These are phyloP conservation scores for Oropetium thomaeum DNA, from an alignment of 176 grass and related monocot genomes.

Conservation along the genomic window DNA sequence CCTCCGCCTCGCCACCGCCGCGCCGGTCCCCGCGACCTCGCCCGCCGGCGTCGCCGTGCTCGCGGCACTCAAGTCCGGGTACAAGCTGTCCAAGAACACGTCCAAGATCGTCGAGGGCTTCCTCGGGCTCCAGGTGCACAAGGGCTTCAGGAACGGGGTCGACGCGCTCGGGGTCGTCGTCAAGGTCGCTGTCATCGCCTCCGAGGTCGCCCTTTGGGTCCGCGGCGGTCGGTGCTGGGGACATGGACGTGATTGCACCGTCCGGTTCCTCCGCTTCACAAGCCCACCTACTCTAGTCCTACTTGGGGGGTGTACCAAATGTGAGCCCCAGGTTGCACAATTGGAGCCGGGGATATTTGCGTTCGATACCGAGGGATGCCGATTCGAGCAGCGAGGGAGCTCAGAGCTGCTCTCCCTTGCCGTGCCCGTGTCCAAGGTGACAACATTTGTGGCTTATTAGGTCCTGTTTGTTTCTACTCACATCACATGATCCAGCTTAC, in stretches of 20 bases:
- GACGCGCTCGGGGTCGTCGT: slow-evolving; percentile 73
- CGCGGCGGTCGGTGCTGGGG: slow-evolving; percentile 35
- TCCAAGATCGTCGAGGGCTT: slow-evolving; percentile 80
- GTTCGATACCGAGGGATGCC: slow-evolving; percentile 22
- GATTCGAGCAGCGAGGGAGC: slow-evolving; percentile 5
- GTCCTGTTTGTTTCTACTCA: too few species aligned
- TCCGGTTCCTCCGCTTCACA: slow-evolving; percentile 2
- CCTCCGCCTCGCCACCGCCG: slow-evolving; percentile 49
- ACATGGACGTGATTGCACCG: neutral
- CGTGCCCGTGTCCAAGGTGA: slow-evolving; percentile 41
- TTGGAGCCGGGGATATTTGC: neutral
- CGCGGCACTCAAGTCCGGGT: slow-evolving; percentile 62
- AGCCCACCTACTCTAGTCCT: slow-evolving; percentile 14
- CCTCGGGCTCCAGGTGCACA: slow-evolving; percentile 79
- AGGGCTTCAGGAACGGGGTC: slow-evolving; percentile 55
- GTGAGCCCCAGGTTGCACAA: slow-evolving; percentile 5
- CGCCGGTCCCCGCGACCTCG: slow-evolving; percentile 6
- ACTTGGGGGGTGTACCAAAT: neutral
- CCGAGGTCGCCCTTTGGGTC: slow-evolving; percentile 53
- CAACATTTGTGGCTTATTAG: slow-evolving; percentile 36
- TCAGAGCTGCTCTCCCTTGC: slow-evolving; percentile 57
- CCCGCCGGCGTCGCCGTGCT: slow-evolving; percentile 41
- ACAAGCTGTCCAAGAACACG: slow-evolving; percentile 75
- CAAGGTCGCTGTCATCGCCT: slow-evolving; percentile 56
- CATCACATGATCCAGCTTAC: too few species aligned